Evolutionary conservation across 371 early-diverging fungal species (phyloP), one percentile per base, ranked within the genome.

Genomic region (Basidiobolus meristosporus): DNA sequence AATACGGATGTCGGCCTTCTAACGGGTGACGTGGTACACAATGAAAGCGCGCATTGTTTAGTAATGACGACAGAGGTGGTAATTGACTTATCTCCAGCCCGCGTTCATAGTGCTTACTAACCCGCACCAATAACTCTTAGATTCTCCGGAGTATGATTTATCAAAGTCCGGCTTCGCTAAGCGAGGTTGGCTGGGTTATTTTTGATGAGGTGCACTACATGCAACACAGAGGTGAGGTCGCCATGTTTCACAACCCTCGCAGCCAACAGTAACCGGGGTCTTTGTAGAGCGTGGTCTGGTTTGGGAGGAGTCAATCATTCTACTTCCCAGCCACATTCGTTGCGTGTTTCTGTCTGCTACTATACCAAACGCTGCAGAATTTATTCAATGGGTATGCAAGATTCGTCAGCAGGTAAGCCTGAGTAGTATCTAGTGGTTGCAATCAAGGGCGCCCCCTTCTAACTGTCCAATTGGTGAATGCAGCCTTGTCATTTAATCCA

Each of bases 61-160:
- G 81, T 99, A 41, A 98, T 99, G 98, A 99, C 99, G 0, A 99
- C 99, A 9, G 99, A 99, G 57, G n/a, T n/a, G n/a, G n/a, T n/a
- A n/a, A n/a, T n/a, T n/a, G n/a, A n/a, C n/a, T n/a, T n/a, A n/a
- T n/a, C n/a, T n/a, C n/a, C n/a, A n/a, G n/a, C n/a, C n/a, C n/a
- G n/a, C n/a, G n/a, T n/a, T n/a, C n/a, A n/a, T n/a, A n/a, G n/a
- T n/a, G n/a, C n/a, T n/a, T n/a, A n/a, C n/a, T n/a, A n/a, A n/a
- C n/a, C n/a, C n/a, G n/a, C n/a, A n/a, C n/a, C n/a, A n/a, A n/a
- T n/a, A n/a, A n/a, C n/a, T n/a, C n/a, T n/a, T n/a, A n/a, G n/a
- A 97, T 99, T 70, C 65, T 99, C 39, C 66, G 98, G 44, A 85
- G 84, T 53, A 96, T 98, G 93, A 68, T 99, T 7, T 99, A 99